A percentile compares a stretch with the other conserved stretches of the same genome.
These are phyloP conservation scores for Russula dissimulans DNA, from an alignment of 768 basidiomycete species.

Conservation along the genomic window DNA sequence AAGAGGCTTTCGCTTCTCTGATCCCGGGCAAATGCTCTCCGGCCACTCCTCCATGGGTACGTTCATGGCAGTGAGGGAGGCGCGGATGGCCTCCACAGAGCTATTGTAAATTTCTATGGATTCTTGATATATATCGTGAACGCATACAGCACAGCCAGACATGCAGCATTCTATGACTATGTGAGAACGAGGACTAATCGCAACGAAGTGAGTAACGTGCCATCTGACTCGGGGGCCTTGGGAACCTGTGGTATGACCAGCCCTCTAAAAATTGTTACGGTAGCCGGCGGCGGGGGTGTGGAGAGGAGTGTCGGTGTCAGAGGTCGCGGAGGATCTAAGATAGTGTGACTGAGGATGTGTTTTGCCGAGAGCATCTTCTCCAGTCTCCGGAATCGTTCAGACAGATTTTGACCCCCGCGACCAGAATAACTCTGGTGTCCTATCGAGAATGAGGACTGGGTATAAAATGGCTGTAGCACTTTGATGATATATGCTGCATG, in stretches of 20 bases:
- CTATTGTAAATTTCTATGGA: constrained; percentile 53
- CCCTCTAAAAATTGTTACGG: constrained; percentile 37
- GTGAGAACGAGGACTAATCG: not conserved
- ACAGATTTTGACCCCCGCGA: constrained; percentile 52
- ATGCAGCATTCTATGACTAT: constrained; percentile 76
- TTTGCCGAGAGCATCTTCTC: constrained; percentile 45
- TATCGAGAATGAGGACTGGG: not conserved
- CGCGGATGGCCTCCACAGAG: constrained; percentile 41
- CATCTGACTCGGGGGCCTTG: constrained; percentile 54
- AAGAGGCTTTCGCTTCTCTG: constrained; percentile 21
- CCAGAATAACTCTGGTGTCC: constrained; percentile 19
- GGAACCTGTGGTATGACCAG: constrained; percentile 55
- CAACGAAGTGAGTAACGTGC: constrained; percentile 31
- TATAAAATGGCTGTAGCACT: constrained; percentile 30
- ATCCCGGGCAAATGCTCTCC: constrained; percentile 30
- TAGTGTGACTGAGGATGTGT: constrained; percentile 28
- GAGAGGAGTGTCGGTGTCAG: not conserved
- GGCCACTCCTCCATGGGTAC: constrained; percentile 67
- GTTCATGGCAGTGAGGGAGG: constrained; percentile 36
- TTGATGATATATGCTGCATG: constrained; percentile 19
- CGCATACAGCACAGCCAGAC: constrained; percentile 89
- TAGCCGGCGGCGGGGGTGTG: not conserved
- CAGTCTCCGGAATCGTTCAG: constrained; percentile 44
- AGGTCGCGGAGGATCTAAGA: constrained; percentile 8
- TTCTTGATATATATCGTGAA: constrained; percentile 82